Percentiles rank a stretch among this genome's conserved stretches.
These are phyloP conservation scores for Penicillium malachiteum DNA, from an alignment of 495 filamentous ascomycete genomes.

Conservation along the genomic window DNA sequence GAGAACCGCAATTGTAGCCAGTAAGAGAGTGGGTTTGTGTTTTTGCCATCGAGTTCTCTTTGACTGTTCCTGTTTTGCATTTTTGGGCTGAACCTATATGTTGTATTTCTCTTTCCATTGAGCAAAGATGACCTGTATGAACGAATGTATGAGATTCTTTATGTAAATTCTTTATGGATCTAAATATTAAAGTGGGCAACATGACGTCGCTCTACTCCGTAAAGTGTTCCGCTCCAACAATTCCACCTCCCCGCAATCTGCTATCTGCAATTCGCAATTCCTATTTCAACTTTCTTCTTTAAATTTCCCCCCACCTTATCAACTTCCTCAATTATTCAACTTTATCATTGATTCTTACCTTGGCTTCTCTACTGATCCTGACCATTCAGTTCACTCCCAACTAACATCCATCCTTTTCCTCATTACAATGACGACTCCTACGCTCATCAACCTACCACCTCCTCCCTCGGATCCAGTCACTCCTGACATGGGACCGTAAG, in stretches of 20 bases:
- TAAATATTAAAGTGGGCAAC: neutral
- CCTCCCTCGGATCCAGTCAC: slow-evolving; percentile 81
- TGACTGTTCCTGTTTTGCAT: slow-evolving; percentile 3
- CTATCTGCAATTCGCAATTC: neutral
- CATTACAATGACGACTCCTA: slow-evolving; percentile 48
- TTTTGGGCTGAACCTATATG: neutral
- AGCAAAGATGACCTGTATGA: slow-evolving; percentile 19
- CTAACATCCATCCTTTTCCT: slow-evolving; percentile 1
- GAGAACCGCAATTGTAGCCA: slow-evolving; percentile 34
- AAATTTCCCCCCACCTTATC: neutral
- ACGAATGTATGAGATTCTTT: slow-evolving; percentile 21
- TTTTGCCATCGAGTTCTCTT: neutral
- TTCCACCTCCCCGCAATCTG: slow-evolving; percentile 16
- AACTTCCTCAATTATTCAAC: too few species aligned
- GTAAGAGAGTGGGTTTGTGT: slow-evolving; percentile 2
- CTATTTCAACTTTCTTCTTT: neutral
- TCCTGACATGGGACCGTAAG: slow-evolving; percentile 87
- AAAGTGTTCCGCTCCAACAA: slow-evolving; percentile 6
- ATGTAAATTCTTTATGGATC: neutral
- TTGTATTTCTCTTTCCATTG: neutral
- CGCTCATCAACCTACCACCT: slow-evolving; percentile 82
- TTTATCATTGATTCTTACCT: neutral
- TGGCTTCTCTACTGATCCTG: neutral
- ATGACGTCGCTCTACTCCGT: slow-evolving; percentile 16
- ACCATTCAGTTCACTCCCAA: slow-evolving; percentile 2